Base-by-base conservation (phyloP, 2,329 filamentous ascomycete genomes). In the Lecanosticta acicola region DNA sequence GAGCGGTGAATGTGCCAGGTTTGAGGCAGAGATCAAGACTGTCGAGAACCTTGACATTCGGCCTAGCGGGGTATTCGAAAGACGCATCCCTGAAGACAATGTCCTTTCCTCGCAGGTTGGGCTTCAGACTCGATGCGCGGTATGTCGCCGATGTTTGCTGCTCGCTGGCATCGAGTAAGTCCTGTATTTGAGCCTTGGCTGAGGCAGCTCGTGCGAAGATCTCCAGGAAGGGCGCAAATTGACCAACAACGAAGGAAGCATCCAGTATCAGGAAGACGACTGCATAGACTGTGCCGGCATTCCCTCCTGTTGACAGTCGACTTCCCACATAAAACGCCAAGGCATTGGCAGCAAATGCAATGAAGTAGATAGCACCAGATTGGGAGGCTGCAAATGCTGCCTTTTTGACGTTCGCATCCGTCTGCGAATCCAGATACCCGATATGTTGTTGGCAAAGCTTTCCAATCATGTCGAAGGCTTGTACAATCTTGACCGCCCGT, bases 261-360 rank as follows among this genome's bases (percentile, higher is more conserved):
- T 84, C 80, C 1, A 83, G 71, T 9, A 83, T 76, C 21, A 84
- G 67, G 43, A 83, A 80, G 10, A 83, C 78, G 21, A 83, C 80
- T 0, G 79, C 81, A 54, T 83, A 83, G 13, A 80, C 70, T 1
- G 74, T 76, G 26, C 75, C 74, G 19, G 73, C 74, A 34, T 59
- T 32, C 7, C 56, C 59, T 2, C 49, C 51, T 2, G 41, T 42
- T 7, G 59, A 56, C 46, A 63, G 48, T 3, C 55, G 49, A 37
- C 64, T 66, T 8, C 71, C 71, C 17, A 72, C 64, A 60, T 66
- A 74, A 41, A 73, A 74, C 0, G 71, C 71, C 26, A 74, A 56
- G 4, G 64, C 70, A 45, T 73, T 73, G 2, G 70, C 67, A 17
- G 69, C 62, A 48, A 71, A 73, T 2, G 68, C 68, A 13, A 69